phyloP scores from a whole-genome alignment of 441 rosid genomes.

The California macrophylla region DNA sequence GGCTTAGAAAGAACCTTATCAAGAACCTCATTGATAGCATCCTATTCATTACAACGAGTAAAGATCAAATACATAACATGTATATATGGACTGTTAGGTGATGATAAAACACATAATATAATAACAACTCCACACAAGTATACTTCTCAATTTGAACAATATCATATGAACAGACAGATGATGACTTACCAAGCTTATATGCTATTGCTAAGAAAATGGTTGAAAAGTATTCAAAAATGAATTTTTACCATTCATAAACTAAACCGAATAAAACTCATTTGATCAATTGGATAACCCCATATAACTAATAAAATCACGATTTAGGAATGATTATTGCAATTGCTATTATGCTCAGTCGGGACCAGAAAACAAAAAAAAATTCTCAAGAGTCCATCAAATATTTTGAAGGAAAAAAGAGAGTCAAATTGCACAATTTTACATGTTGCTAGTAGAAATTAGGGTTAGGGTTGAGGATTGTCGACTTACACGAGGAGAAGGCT shows the following conservation, averaged over 20 bases:
- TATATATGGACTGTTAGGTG: not conserved
- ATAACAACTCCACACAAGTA: not conserved
- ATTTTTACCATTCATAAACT: no score
- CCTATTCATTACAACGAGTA: constrained; percentile 24
- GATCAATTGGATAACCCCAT: no score
- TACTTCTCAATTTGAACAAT: not conserved
- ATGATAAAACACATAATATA: not conserved
- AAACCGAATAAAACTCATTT: no score
- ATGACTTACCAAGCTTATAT: not conserved
- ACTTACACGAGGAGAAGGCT: constrained; percentile 9
- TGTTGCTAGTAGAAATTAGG: not conserved
- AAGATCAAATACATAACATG: not conserved
- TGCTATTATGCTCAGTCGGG: no score
- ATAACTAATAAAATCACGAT: no score
- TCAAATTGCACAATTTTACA: not conserved
- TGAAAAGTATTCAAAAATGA: no score
- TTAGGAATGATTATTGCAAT: no score
- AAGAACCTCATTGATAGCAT: constrained; percentile 44
- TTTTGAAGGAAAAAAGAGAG: not conserved
- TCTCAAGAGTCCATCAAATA: not conserved
- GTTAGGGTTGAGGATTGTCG: not conserved
- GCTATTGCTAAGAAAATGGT: not conserved
- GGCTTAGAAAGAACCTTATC: constrained; percentile 61
- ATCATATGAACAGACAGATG: not conserved
- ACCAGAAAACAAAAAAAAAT: no score